These are phyloP conservation scores for Stropharia rugosoannulata DNA, from an alignment of 768 basidiomycete genomes.

Conservation along the genomic window DNA sequence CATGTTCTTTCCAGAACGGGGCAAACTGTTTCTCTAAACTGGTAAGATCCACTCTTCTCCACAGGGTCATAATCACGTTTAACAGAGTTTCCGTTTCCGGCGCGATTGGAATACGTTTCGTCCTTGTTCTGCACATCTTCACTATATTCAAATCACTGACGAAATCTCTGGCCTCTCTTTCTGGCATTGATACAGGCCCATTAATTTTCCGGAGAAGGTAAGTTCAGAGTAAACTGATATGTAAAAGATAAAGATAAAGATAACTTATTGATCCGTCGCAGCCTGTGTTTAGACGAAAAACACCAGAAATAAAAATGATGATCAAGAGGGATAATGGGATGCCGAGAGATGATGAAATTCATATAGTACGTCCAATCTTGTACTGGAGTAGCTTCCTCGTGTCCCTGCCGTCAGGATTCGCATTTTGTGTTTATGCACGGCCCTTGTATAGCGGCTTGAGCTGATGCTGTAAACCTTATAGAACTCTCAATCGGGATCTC, in stretches of 20 bases:
- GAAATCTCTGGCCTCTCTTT: background rate
- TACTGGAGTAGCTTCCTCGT: background rate
- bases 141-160: too few species aligned
- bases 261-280: conserved; percentile 18
- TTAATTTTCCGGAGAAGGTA: conserved; percentile 68
- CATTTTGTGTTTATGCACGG: background rate
- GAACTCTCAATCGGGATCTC: conserved; percentile 72
- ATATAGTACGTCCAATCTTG: conserved; percentile 41
- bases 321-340: conserved; percentile 20
- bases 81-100: too few species aligned
- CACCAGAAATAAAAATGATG: conserved; percentile 49
- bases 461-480: conserved; percentile 20
- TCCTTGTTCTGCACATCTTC: too few species aligned
- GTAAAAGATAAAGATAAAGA: background rate
- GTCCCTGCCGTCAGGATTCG: background rate
- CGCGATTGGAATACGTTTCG: too few species aligned
- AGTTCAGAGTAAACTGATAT: background rate
- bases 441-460: background rate
- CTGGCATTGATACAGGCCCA: conserved; percentile 41
- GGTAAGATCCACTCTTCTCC: conserved; percentile 37
- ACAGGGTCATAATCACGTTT: too few species aligned
- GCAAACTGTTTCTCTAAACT: conserved; percentile 58
- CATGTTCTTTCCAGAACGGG: conserved; percentile 39
- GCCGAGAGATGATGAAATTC: conserved; percentile 50
- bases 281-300: conserved; percentile 57